These are phyloP conservation scores for Talaromyces piceae DNA, from an alignment of 2,329 filamentous ascomycete species.

Conservation along the genomic window DNA sequence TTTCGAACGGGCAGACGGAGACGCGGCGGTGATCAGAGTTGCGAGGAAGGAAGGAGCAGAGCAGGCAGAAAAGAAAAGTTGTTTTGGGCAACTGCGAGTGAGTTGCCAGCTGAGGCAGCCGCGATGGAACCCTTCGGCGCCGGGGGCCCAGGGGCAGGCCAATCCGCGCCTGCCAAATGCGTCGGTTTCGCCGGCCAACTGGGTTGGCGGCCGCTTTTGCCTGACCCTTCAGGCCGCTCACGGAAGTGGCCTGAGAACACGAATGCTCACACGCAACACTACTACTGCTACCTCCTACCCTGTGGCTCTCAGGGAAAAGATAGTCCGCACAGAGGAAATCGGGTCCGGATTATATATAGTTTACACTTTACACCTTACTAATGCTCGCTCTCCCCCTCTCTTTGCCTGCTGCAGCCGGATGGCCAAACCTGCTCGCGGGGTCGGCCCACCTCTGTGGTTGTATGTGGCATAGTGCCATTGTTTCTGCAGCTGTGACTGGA, in stretches of 20 bases:
- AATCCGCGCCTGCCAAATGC: constrained; percentile 10
- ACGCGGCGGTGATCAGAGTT: neutral
- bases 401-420: too few species aligned
- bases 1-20: too few species aligned
- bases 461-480: neutral
- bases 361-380: neutral
- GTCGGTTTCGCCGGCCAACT: neutral
- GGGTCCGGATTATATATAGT: neutral
- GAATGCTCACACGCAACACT: too few species aligned
- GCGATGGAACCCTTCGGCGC: neutral
- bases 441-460: neutral
- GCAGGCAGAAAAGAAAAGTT: neutral
- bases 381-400: neutral
- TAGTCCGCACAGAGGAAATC: too few species aligned
- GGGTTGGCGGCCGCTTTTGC: neutral
- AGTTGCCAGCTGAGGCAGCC: constrained; percentile 1
- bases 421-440: neutral
- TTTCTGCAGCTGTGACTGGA: neutral
- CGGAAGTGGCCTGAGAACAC: too few species aligned
- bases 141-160: constrained; percentile 5
- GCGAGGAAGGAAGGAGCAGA: neutral
- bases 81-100: neutral
- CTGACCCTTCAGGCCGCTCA: too few species aligned
- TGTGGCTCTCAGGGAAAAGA: neutral
- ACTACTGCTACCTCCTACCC: neutral